Conservation (phyloP, 495 filamentous ascomycete genomes). For the Hypoxylon rickii region DNA sequence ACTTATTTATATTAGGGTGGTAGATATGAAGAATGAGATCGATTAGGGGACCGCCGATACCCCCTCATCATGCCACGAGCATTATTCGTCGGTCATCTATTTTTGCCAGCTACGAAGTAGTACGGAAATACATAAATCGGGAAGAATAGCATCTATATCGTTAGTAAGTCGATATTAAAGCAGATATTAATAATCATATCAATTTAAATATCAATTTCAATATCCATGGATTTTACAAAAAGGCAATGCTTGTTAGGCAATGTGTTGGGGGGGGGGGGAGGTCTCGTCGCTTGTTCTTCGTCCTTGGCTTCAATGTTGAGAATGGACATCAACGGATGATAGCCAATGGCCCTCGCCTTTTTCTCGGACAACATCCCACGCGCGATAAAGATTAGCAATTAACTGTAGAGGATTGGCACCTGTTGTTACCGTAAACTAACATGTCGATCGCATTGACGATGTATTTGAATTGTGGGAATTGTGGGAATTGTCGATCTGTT, state of each 20-base stretch:
- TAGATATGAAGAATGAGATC: not conserved
- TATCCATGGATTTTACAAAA: no score
- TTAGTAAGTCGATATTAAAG: no score
- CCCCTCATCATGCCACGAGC: slow-evolving; percentile 11
- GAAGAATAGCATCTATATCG: no score
- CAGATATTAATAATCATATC: no score
- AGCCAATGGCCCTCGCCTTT: slow-evolving; percentile 1
- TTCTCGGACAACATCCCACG: slow-evolving; percentile 15
- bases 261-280: no score
- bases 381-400: slow-evolving; percentile 13
- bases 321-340: not conserved
- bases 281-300: slow-evolving; percentile 1
- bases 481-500: slow-evolving; percentile 25
- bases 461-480: slow-evolving; percentile 25
- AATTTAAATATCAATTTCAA: no score
- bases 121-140: no score
- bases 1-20: slow-evolving; percentile 14
- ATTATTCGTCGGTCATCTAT: no score
- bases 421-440: slow-evolving; percentile 14
- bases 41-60: slow-evolving; percentile 4
- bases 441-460: slow-evolving; percentile 33
- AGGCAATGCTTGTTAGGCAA: no score
- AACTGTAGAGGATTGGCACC: slow-evolving; percentile 13
- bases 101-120: no score
- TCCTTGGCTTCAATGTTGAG: no score